phyloP scores from a whole-genome alignment of 1,284 basidiomycete genomes.

The Sanghuangporus sanghuang region DNA sequence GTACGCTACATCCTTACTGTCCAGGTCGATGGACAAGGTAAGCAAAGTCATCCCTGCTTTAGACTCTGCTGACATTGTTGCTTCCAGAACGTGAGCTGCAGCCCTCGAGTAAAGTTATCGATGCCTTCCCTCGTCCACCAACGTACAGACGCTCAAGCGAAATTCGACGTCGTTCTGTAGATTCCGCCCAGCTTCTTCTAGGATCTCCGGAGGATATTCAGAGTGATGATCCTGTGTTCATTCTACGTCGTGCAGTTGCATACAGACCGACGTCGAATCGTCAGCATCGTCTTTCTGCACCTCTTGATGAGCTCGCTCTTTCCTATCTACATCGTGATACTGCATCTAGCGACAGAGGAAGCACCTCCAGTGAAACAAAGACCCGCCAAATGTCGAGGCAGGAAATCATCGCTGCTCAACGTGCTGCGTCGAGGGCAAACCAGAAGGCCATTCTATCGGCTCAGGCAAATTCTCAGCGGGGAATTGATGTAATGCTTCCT shows the following conservation, averaged over 20 bases:
- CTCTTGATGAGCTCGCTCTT: constrained; percentile 72
- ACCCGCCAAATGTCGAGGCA: constrained; percentile 62
- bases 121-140: constrained; percentile 79
- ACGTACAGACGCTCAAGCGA: constrained; percentile 57
- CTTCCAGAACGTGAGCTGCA: constrained; percentile 66
- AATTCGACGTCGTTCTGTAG: constrained; percentile 82
- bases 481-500: constrained; percentile 82
- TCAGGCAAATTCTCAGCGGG: constrained; percentile 77
- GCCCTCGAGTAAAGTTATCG: constrained; percentile 77
- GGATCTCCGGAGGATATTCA: constrained; percentile 72
- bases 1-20: constrained; percentile 79
- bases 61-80: constrained; percentile 4
- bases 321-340: constrained; percentile 61
- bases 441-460: constrained; percentile 84
- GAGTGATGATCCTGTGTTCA: constrained; percentile 82
- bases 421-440: constrained; percentile 77
- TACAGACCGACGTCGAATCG: constrained; percentile 59
- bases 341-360: constrained; percentile 32
- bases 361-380: constrained; percentile 30
- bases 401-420: constrained; percentile 90
- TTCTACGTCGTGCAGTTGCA: constrained; percentile 73
- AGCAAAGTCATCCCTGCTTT: constrained; percentile 10
- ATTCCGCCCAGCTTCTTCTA: constrained; percentile 64
- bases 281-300: constrained; percentile 55
- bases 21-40: constrained; percentile 59